A percentile compares a stretch with the other conserved stretches of the same genome.
phyloP scores from a whole-genome alignment of 2,329 filamentous ascomycete genomes.

The Reticulascus tulasneorum region DNA sequence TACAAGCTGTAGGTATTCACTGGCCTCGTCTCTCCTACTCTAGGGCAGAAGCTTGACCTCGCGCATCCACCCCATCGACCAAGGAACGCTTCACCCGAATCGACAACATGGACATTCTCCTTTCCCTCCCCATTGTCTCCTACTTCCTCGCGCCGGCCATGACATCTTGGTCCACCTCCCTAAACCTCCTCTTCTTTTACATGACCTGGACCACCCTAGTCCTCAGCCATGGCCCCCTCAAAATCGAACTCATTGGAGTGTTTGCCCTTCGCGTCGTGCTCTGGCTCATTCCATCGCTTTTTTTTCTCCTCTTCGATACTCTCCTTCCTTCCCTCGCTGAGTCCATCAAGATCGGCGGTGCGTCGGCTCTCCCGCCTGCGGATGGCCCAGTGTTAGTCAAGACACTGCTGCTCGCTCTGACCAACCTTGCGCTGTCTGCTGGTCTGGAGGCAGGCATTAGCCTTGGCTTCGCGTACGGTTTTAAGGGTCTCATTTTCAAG shows the following conservation, averaged over 20 bases:
- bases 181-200: slow-evolving; percentile 87
- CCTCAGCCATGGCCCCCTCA: slow-evolving; percentile 68
- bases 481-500: slow-evolving; percentile 39
- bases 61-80: no score
- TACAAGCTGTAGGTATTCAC: no score
- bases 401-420: slow-evolving; percentile 36
- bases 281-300: slow-evolving; percentile 67
- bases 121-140: slow-evolving; percentile 69
- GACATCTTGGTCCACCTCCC: slow-evolving; percentile 69
- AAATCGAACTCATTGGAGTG: slow-evolving; percentile 70
- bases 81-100: neutral
- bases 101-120: slow-evolving; percentile 55
- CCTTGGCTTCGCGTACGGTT: slow-evolving; percentile 27
- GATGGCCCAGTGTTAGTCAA: slow-evolving; percentile 27
- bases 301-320: slow-evolving; percentile 71
- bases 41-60: no score
- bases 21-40: no score
- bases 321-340: slow-evolving; percentile 65
- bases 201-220: slow-evolving; percentile 85
- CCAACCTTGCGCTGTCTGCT: slow-evolving; percentile 42
- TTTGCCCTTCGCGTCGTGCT: slow-evolving; percentile 64
- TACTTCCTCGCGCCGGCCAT: slow-evolving; percentile 59
- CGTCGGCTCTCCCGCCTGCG: slow-evolving; percentile 40
- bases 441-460: slow-evolving; percentile 39
- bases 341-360: slow-evolving; percentile 64